Conservation (phyloP, 371 early-diverging fungal genomes). For the Mucor mucedo region DNA sequence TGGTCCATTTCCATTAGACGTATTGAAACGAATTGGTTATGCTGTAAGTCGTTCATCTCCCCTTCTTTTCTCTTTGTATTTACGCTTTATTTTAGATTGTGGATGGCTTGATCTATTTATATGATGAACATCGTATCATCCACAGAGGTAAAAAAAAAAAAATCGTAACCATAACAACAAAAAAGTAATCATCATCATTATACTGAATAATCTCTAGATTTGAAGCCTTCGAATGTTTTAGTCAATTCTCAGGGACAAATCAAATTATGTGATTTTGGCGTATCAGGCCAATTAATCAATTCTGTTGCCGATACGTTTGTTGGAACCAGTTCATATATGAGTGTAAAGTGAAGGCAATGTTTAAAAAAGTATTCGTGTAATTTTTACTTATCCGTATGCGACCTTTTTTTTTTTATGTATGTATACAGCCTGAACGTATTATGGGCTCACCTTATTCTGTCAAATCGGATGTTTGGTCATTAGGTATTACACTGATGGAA, state of each 20-base stretch:
- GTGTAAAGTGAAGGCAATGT: slow-evolving; percentile 55
- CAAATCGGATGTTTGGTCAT: slow-evolving; percentile 94
- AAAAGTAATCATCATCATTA: no score
- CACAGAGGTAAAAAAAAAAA: slow-evolving; percentile 68
- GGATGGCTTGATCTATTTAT: slow-evolving; percentile 82
- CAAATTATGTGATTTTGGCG: slow-evolving; percentile 92
- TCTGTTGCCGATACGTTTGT: slow-evolving; percentile 90
- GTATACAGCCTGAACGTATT: slow-evolving; percentile 91
- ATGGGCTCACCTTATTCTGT: slow-evolving; percentile 90
- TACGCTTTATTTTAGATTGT: slow-evolving; percentile 54
- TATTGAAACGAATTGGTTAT: slow-evolving; percentile 77
- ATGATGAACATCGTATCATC: slow-evolving; percentile 84
- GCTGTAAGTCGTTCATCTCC: slow-evolving; percentile 54
- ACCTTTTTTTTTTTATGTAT: background rate
- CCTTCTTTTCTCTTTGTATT: background rate
- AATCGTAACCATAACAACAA: no score
- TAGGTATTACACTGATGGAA: slow-evolving; percentile 94
- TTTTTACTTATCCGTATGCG: background rate
- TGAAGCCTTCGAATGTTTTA: slow-evolving; percentile 85
- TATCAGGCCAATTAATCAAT: slow-evolving; percentile 81
- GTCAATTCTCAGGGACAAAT: slow-evolving; percentile 82
- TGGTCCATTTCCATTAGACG: slow-evolving; percentile 77
- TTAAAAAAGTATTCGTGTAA: background rate
- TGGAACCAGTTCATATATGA: slow-evolving; percentile 92
- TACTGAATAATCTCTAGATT: slow-evolving; percentile 45